Evolutionary conservation across 306 rosid genomes (phyloP).

Genomic region (Crotalaria pallida): DNA sequence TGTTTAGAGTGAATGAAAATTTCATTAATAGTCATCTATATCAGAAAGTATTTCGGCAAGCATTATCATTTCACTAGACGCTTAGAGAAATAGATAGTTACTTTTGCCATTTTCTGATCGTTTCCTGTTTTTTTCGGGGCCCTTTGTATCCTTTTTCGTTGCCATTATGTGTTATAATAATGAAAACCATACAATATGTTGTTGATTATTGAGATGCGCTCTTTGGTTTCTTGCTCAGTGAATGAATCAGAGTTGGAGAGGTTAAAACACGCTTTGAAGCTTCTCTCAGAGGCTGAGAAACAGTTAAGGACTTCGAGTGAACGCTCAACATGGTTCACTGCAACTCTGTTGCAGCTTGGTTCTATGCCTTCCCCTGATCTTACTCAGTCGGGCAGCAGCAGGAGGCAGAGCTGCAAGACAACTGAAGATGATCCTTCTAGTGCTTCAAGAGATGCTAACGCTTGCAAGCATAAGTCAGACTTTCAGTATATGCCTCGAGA

Average conservation of each 20-base stretch:
- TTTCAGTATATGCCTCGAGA: slow-evolving; percentile 49
- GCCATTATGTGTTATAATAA: background rate
- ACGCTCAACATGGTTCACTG: slow-evolving; percentile 97
- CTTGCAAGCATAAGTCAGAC: slow-evolving; percentile 47
- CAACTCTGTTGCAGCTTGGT: slow-evolving; percentile 91
- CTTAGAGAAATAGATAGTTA: slow-evolving; percentile 2
- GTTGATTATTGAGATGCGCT: slow-evolving; percentile 17
- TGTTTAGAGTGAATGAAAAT: slow-evolving; percentile 2
- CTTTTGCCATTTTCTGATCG: slow-evolving; percentile 8
- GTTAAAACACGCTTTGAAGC: slow-evolving; percentile 88
- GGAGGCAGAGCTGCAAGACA: slow-evolving; percentile 80
- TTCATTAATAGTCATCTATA: slow-evolving; percentile 12
- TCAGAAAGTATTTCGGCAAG: slow-evolving; percentile 1
- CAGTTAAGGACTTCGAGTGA: slow-evolving; percentile 90
- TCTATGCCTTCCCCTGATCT: slow-evolving; percentile 76
- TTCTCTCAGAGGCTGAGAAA: slow-evolving; percentile 95
- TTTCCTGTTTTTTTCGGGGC: background rate
- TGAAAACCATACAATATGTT: background rate
- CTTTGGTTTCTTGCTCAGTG: slow-evolving; percentile 59
- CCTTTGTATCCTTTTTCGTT: background rate
- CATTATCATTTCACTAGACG: background rate
- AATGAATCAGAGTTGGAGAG: slow-evolving; percentile 78
- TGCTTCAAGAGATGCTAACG: slow-evolving; percentile 60
- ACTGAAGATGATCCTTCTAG: slow-evolving; percentile 80
- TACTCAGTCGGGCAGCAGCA: slow-evolving; percentile 71